These are phyloP conservation scores for Angophora floribunda DNA, from an alignment of 345 rosid genomes.

Conservation along the genomic window DNA sequence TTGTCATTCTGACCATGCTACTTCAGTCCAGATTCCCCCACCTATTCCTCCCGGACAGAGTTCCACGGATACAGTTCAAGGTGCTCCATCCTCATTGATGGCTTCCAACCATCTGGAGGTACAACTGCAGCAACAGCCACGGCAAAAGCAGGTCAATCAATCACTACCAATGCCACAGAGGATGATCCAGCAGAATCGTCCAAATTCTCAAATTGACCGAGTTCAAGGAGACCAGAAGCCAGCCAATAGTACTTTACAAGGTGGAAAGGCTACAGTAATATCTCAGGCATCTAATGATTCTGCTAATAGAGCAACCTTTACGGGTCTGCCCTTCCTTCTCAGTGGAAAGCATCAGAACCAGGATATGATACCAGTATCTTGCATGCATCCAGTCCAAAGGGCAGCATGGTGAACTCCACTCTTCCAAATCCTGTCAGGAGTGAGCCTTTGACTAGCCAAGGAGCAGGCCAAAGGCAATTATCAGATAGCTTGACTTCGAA, in stretches of 20 bases:
- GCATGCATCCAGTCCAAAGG: constrained; percentile 30
- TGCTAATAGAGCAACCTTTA: constrained; percentile 16
- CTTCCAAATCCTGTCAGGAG: constrained; percentile 31
- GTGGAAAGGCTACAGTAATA: constrained; percentile 20
- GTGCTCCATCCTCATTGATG: constrained; percentile 24
- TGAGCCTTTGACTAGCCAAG: constrained; percentile 42
- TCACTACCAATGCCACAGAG: constrained; percentile 47
- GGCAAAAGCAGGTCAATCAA: constrained; percentile 49
- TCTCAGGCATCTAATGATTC: constrained; percentile 40
- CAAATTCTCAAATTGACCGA: constrained; percentile 53
- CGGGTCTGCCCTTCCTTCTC: constrained; percentile 27
- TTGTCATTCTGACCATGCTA: constrained; percentile 50
- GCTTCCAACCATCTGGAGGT: constrained; percentile 28
- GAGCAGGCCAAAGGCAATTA: constrained; percentile 49
- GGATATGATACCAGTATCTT: constrained; percentile 24
- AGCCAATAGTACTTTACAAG: constrained; percentile 21
- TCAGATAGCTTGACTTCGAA: constrained; percentile 48
- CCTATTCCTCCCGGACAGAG: constrained; percentile 36
- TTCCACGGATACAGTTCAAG: constrained; percentile 28
- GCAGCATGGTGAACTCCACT: constrained; percentile 32
- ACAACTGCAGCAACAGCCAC: constrained; percentile 14
- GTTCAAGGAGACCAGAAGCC: constrained; percentile 37
- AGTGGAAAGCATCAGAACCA: constrained; percentile 57
- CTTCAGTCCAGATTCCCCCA: constrained; percentile 48
- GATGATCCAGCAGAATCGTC: constrained; percentile 51